Percentiles rank a stretch among this genome's conserved stretches.
These are phyloP conservation scores for Calycina marina DNA, from an alignment of 2,329 filamentous ascomycete species.

Conservation along the genomic window DNA sequence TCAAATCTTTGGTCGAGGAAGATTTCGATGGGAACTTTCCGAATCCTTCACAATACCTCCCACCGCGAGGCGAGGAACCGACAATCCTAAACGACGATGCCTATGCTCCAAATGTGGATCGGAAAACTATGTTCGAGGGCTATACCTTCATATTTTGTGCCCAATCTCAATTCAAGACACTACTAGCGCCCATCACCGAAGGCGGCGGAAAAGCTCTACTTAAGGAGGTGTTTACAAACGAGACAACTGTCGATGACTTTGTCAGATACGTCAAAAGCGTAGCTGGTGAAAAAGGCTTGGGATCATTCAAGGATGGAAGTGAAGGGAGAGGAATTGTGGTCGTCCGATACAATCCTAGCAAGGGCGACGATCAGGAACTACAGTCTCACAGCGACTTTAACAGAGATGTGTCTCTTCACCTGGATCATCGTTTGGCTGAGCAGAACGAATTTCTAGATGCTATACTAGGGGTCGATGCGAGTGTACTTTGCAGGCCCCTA, in stretches of 20 bases:
- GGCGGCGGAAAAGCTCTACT: constrained; percentile 73
- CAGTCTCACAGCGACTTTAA: constrained; percentile 58
- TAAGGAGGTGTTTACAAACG: constrained; percentile 41
- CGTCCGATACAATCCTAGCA: constrained; percentile 55
- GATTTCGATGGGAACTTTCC: constrained; percentile 77
- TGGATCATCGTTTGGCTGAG: constrained; percentile 72
- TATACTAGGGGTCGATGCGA: constrained; percentile 68
- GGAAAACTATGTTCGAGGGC: constrained; percentile 64
- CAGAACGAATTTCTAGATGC: constrained; percentile 88
- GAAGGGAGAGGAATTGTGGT: constrained; percentile 62
- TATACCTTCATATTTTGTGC: constrained; percentile 86
- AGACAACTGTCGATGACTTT: constrained; percentile 61
- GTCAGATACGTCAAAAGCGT: constrained; percentile 61
- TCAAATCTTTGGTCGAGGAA: constrained; percentile 46
- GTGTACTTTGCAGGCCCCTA: constrained; percentile 53
- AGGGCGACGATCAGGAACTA: constrained; percentile 27
- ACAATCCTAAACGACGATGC: constrained; percentile 45
- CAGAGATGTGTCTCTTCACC: constrained; percentile 50
- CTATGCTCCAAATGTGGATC: constrained; percentile 53
- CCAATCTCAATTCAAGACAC: constrained; percentile 55
- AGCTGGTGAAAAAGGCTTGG: constrained; percentile 59
- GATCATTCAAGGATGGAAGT: constrained; percentile 46
- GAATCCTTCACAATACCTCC: constrained; percentile 54
- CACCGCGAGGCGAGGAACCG: constrained; percentile 62
- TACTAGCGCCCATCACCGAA: constrained; percentile 60